These are phyloP conservation scores for Begonia peltatifolia DNA, from an alignment of 306 rosid genomes.

Conservation along the genomic window DNA sequence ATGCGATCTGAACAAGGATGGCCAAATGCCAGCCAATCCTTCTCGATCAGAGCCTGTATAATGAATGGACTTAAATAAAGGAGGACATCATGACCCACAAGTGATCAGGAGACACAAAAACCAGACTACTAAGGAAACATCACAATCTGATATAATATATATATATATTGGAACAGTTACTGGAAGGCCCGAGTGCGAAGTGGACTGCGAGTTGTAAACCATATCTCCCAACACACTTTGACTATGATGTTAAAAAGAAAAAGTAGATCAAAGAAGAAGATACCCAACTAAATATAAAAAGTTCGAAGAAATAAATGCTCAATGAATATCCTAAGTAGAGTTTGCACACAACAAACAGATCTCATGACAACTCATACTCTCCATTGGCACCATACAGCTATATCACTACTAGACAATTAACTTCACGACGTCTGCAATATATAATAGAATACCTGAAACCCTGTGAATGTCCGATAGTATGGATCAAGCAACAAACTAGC, in stretches of 20 bases:
- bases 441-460: conserved; percentile 71
- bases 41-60: conserved; percentile 78
- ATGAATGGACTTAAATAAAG: conserved; percentile 3
- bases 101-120: too few relatives aligned
- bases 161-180: too few relatives aligned
- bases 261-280: neutral
- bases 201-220: neutral
- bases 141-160: too few relatives aligned
- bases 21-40: conserved; percentile 98
- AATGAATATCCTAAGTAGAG: too few relatives aligned
- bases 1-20: conserved; percentile 87
- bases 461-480: conserved; percentile 69
- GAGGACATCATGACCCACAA: too few relatives aligned
- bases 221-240: neutral
- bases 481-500: conserved; percentile 94
- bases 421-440: neutral
- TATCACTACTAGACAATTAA: too few relatives aligned
- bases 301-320: too few relatives aligned
- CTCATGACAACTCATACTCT: too few relatives aligned
- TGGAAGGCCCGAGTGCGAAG: too few relatives aligned
- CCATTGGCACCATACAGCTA: too few relatives aligned
- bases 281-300: neutral
- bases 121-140: too few relatives aligned
- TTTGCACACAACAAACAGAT: too few relatives aligned
- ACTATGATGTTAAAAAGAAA: neutral